These are phyloP conservation scores for Ormosia emarginata DNA, from an alignment of 306 rosid species.

Conservation along the genomic window DNA sequence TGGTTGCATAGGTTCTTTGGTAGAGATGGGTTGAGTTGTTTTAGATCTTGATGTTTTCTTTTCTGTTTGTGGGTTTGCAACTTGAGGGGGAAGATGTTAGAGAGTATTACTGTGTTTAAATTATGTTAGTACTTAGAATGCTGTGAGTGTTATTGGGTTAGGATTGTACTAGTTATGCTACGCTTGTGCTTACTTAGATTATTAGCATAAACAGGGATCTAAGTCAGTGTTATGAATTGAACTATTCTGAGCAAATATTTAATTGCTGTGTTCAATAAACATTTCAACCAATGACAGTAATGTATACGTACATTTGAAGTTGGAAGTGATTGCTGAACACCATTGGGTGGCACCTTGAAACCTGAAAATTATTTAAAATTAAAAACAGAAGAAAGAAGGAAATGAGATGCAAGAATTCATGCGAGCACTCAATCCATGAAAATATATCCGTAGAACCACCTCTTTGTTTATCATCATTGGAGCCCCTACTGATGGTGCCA, in stretches of 20 bases:
- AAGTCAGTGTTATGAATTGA: not conserved
- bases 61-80: not conserved
- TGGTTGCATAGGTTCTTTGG: not conserved
- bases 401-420: constrained; percentile 3
- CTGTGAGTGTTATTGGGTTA: not conserved
- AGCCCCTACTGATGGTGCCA: constrained; percentile 24
- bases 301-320: constrained; percentile 48
- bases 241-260: not conserved
- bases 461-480: constrained; percentile 21
- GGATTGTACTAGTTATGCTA: not conserved
- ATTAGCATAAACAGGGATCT: not conserved
- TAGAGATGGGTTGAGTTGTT: not conserved
- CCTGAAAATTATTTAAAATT: constrained; percentile 43
- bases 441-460: constrained; percentile 41
- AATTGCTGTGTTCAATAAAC: not conserved
- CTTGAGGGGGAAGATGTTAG: not conserved
- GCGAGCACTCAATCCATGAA: not conserved
- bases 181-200: not conserved
- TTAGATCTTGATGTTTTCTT: not conserved
- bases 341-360: constrained; percentile 33
- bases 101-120: not conserved
- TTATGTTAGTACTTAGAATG: not conserved
- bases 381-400: constrained; percentile 1
- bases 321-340: constrained; percentile 39
- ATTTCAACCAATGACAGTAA: constrained; percentile 21